Conservation (phyloP, 257 asterid genomes). For the Cordia subcordata region DNA sequence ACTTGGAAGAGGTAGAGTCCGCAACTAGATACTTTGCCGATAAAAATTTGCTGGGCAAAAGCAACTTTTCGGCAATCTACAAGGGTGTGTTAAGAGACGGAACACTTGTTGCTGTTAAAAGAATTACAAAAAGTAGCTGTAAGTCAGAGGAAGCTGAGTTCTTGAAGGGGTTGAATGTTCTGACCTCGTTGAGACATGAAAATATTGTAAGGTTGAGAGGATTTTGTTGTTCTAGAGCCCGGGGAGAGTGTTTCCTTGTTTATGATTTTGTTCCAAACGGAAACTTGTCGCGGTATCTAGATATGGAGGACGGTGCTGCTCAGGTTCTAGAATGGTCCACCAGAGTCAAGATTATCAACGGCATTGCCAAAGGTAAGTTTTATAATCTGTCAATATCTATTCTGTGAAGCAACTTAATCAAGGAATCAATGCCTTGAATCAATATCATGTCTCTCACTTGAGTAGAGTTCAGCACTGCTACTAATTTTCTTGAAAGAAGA, state of each 20-base stretch:
- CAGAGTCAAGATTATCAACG: slow-evolving; percentile 63
- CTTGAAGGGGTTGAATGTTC: slow-evolving; percentile 56
- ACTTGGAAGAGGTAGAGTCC: slow-evolving; percentile 73
- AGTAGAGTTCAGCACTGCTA: too few species aligned
- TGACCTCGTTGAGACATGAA: slow-evolving; percentile 75
- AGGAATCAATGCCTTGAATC: too few species aligned
- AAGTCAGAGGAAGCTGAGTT: slow-evolving; percentile 82
- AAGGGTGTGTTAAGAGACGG: slow-evolving; percentile 79
- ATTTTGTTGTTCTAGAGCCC: slow-evolving; percentile 76
- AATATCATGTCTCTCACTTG: too few species aligned
- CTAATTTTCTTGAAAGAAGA: too few species aligned
- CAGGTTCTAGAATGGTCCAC: slow-evolving; percentile 71
- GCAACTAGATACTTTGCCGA: slow-evolving; percentile 84
- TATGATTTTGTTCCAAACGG: slow-evolving; percentile 75
- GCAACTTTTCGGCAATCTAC: slow-evolving; percentile 58
- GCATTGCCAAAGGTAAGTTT: slow-evolving; percentile 75
- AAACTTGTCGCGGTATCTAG: slow-evolving; percentile 55
- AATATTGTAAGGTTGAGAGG: slow-evolving; percentile 73
- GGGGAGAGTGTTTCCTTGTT: slow-evolving; percentile 82
- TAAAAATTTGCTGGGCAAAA: slow-evolving; percentile 70
- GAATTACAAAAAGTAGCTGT: slow-evolving; percentile 78
- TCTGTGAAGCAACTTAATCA: not conserved
- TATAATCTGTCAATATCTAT: not conserved
- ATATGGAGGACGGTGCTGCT: slow-evolving; percentile 51
- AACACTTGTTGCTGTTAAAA: slow-evolving; percentile 64